These are phyloP conservation scores for Magnusiomyces suaveolens DNA, from an alignment of 1,139 yeast species.

Conservation along the genomic window DNA sequence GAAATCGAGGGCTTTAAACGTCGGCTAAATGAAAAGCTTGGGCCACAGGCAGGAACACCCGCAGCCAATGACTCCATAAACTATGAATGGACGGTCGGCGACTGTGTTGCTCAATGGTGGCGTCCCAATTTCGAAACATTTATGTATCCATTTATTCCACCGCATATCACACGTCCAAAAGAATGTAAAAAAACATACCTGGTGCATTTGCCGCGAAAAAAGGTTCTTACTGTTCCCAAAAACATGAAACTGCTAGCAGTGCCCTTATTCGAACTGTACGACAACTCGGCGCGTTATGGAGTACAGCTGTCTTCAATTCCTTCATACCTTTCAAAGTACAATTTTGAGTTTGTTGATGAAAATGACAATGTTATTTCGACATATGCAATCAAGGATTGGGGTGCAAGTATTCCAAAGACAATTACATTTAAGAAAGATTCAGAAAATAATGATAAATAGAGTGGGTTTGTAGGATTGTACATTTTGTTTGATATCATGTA, in stretches of 20 bases:
- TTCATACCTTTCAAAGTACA: slow-evolving; percentile 29
- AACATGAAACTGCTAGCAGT: slow-evolving; percentile 31
- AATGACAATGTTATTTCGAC: slow-evolving; percentile 23
- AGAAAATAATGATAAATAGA: not conserved
- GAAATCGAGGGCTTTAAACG: slow-evolving; percentile 28
- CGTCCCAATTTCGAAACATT: slow-evolving; percentile 32
- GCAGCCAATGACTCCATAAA: slow-evolving; percentile 17
- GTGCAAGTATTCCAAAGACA: not conserved
- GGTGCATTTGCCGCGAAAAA: slow-evolving; percentile 27
- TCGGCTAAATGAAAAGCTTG: slow-evolving; percentile 25
- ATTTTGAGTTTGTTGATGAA: slow-evolving; percentile 29
- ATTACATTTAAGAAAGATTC: not conserved
- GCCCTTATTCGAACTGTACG: slow-evolving; percentile 33
- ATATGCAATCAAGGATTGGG: slow-evolving; percentile 8
- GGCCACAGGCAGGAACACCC: slow-evolving; percentile 19
- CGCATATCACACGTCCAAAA: slow-evolving; percentile 31
- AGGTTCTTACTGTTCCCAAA: slow-evolving; percentile 27
- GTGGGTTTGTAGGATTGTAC: no score
- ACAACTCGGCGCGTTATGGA: slow-evolving; percentile 30
- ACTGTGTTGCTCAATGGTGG: slow-evolving; percentile 35
- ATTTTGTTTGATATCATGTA: no score
- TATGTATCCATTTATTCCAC: slow-evolving; percentile 34
- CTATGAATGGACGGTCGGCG: slow-evolving; percentile 29
- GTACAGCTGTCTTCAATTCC: slow-evolving; percentile 30
- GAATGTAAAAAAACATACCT: slow-evolving; percentile 32